Evolutionary conservation across 1,284 basidiomycete species (phyloP).

Genomic region (Baeospora myosura): DNA sequence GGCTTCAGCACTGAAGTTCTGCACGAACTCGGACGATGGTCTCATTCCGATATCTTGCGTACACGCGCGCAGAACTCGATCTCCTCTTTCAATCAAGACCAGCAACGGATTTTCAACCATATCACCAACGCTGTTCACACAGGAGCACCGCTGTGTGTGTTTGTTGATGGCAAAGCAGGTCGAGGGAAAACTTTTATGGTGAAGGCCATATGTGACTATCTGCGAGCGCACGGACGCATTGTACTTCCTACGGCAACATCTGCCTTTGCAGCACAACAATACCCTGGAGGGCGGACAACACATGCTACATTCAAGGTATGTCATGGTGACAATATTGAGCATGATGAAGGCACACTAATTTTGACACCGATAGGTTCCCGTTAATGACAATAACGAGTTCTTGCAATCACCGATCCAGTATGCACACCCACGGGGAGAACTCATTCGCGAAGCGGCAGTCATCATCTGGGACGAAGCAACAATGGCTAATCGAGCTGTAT

Average conservation of each 20-base stretch:
- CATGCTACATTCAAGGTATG: conserved; percentile 31
- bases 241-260: conserved; percentile 30
- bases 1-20: conserved; percentile 19
- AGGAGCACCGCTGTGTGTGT: conserved; percentile 17
- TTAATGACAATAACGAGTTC: conserved; percentile 26
- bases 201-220: conserved; percentile 24
- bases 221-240: conserved; percentile 22
- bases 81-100: conserved; percentile 22
- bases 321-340: conserved; percentile 26
- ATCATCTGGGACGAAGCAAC: conserved; percentile 36
- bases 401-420: conserved; percentile 23
- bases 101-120: conserved; percentile 21
- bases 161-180: conserved; percentile 33
- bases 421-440: conserved; percentile 18
- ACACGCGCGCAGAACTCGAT: conserved; percentile 16
- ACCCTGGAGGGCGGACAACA: conserved; percentile 30
- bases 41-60: conserved; percentile 12
- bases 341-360: no score
- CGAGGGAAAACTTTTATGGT: conserved; percentile 33
- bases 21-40: conserved; percentile 23
- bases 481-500: conserved; percentile 24
- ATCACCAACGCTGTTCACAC: conserved; percentile 20
- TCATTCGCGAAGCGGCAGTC: conserved; percentile 19
- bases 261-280: conserved; percentile 31
- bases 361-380: no score